These are phyloP conservation scores for Gonapodya prolifera DNA, from an alignment of 192 early-diverging fungal genomes.

Conservation along the genomic window DNA sequence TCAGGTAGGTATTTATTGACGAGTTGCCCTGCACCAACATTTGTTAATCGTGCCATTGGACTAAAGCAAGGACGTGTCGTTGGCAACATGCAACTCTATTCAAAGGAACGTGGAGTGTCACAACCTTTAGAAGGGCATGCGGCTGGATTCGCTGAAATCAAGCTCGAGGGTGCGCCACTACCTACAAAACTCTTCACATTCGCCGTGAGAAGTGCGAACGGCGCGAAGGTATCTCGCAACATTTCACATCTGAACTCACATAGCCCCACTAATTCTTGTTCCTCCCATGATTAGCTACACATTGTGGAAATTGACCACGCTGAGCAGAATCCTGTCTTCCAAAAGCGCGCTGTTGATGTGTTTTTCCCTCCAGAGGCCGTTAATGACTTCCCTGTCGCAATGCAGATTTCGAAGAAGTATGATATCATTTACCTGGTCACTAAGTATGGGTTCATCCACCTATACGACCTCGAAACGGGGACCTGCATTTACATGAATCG, in stretches of 20 bases:
- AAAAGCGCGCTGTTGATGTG: constrained; percentile 82
- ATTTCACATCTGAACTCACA: no score
- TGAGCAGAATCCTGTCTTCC: constrained; percentile 78
- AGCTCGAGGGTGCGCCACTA: constrained; percentile 55
- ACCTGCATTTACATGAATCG: constrained; percentile 95
- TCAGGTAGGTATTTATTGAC: constrained; percentile 21
- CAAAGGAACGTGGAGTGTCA: constrained; percentile 78
- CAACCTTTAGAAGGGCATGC: constrained; percentile 96
- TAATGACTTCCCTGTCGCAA: constrained; percentile 89
- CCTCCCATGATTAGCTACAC: constrained; percentile 52
- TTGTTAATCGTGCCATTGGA: not conserved
- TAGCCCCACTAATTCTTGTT: no score
- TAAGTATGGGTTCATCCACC: constrained; percentile 95
- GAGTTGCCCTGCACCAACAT: not conserved
- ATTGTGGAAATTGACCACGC: constrained; percentile 94
- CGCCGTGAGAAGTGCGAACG: constrained; percentile 64
- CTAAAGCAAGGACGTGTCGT: constrained; percentile 68
- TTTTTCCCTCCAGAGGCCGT: constrained; percentile 95
- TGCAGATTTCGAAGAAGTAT: constrained; percentile 92
- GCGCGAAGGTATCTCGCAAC: constrained; percentile 55
- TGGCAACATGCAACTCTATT: constrained; percentile 94
- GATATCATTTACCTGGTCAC: constrained; percentile 91
- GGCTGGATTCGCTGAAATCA: constrained; percentile 85
- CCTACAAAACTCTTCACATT: constrained; percentile 90
- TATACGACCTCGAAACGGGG: constrained; percentile 92